Percentiles rank a stretch among this genome's conserved stretches.
phyloP scores from a whole-genome alignment of 306 rosid genomes.

The Cajanus cajan region DNA sequence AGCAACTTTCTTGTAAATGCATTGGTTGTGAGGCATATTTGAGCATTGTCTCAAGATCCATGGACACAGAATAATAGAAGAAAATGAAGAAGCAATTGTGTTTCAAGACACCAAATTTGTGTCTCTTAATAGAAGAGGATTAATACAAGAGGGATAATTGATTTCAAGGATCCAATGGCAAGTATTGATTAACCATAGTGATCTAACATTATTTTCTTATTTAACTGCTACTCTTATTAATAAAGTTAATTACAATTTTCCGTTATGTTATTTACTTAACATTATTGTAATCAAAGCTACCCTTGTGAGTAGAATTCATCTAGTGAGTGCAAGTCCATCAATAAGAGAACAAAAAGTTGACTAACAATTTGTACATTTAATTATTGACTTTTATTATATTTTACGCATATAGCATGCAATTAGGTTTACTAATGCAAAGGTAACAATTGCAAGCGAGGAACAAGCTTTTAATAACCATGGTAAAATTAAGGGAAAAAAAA shows the following conservation, averaged over 20 bases:
- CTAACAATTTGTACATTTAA: background rate
- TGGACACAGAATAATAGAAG: slow-evolving; percentile 36
- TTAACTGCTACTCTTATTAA: slow-evolving; percentile 34
- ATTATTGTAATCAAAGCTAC: slow-evolving; percentile 35
- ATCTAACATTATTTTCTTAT: background rate
- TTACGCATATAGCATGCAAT: background rate
- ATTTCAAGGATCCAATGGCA: slow-evolving; percentile 35
- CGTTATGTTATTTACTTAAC: slow-evolving; percentile 38
- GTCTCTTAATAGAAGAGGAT: slow-evolving; percentile 48
- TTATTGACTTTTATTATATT: background rate
- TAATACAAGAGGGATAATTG: slow-evolving; percentile 26
- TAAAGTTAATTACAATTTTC: slow-evolving; percentile 24
- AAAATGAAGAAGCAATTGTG: slow-evolving; percentile 25
- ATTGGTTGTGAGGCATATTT: slow-evolving; percentile 34
- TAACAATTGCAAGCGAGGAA: background rate
- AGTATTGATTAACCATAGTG: slow-evolving; percentile 9
- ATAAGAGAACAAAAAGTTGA: background rate
- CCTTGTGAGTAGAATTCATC: background rate
- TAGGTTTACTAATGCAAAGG: background rate
- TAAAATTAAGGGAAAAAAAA: background rate
- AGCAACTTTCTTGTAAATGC: slow-evolving; percentile 26
- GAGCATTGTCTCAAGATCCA: slow-evolving; percentile 58
- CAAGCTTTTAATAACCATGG: background rate
- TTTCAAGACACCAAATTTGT: slow-evolving; percentile 31
- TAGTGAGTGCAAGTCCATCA: background rate